Base-by-base conservation (phyloP, 352 stramenopile species). In the Globisporangium camurandrum region DNA sequence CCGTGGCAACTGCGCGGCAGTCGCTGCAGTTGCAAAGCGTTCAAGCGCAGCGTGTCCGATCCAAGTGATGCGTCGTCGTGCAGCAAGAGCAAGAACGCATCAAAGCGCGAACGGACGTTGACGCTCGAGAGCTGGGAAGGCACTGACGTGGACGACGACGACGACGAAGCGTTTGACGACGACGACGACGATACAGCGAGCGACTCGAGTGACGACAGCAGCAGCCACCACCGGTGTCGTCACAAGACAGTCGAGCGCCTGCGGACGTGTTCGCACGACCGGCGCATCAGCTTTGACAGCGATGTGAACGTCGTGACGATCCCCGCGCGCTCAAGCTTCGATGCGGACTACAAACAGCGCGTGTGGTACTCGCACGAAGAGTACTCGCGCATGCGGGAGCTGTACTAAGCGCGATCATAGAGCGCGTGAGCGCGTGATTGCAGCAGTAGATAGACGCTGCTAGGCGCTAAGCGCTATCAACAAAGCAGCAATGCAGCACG, bases 281-380 rank as follows among this genome's bases (percentile, higher is more conserved):
- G 77, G 23, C 75, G 78, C 56, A 90, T 91, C 56, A 88, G 75
- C 61, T 91, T 91, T 47, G 64, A 84, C 42, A 68, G 71, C 30
- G 79, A 85, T 47, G 69, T 88, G 10, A 69, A 86, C 44, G 62
- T 91, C 33, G 71, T 87, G 38, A 74, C 73, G 46, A 91, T 91
- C 52, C 79, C 79, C 5, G 61, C 72, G 33, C 75, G 76, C 45
- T 72, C 65, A 31, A 86, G 66, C 62, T 87, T 86, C 49, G 79
- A 91, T 59, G 70, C 70, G 39, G 75, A 79, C 36, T 86, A 86
- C 70, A 91, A 91, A 61, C 66, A 63, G 26, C 69, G 72, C 42
- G 67, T 91, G 11, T 91, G 79, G 79, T 91, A 91, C 61, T 72
- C 76, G 42, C 57, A 55, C 30, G 79, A 87, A 49, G 79, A 91